These are phyloP conservation scores for Suillus brevipes DNA, from an alignment of 768 basidiomycete genomes.

Conservation along the genomic window DNA sequence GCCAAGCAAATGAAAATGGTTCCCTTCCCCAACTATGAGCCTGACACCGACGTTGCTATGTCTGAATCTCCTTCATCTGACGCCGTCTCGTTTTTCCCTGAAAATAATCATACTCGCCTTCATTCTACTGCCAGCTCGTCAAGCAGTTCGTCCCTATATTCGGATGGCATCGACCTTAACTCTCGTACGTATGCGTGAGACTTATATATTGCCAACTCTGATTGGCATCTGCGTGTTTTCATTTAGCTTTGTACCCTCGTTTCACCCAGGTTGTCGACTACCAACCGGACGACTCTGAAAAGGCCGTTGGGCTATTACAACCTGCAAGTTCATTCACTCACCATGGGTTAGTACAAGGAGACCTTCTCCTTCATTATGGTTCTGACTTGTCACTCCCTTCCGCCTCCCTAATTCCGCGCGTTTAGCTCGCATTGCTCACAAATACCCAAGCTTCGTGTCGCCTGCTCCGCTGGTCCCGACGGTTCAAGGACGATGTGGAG, in stretches of 20 bases:
- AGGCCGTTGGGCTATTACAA: constrained; percentile 63
- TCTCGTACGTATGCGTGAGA: constrained; percentile 45
- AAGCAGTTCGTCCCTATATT: constrained; percentile 46
- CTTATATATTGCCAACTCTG: constrained; percentile 3
- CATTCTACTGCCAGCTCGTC: constrained; percentile 65
- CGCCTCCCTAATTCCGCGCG: background rate
- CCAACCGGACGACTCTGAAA: constrained; percentile 48
- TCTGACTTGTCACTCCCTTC: constrained; percentile 8
- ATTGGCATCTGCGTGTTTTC: background rate
- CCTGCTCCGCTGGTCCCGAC: constrained; percentile 67
- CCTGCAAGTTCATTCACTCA: constrained; percentile 62
- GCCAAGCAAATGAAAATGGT: constrained; percentile 73
- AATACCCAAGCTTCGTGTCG: constrained; percentile 81
- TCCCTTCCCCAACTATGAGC: constrained; percentile 67
- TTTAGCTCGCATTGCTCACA: constrained; percentile 67
- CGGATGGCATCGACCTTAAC: constrained; percentile 45
- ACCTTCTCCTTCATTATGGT: constrained; percentile 16
- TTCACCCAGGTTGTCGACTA: constrained; percentile 58
- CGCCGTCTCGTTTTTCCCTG: constrained; percentile 56
- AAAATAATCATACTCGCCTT: constrained; percentile 59
- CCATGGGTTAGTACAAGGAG: constrained; percentile 59
- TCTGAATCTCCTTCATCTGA: constrained; percentile 54
- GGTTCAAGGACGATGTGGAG: constrained; percentile 82
- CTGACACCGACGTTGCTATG: constrained; percentile 72
- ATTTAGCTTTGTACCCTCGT: constrained; percentile 53